A percentile compares a stretch with the other conserved stretches of the same genome.
These are phyloP conservation scores for Klebsormidium nitens DNA, from an alignment of 139 green algal species.

Conservation along the genomic window DNA sequence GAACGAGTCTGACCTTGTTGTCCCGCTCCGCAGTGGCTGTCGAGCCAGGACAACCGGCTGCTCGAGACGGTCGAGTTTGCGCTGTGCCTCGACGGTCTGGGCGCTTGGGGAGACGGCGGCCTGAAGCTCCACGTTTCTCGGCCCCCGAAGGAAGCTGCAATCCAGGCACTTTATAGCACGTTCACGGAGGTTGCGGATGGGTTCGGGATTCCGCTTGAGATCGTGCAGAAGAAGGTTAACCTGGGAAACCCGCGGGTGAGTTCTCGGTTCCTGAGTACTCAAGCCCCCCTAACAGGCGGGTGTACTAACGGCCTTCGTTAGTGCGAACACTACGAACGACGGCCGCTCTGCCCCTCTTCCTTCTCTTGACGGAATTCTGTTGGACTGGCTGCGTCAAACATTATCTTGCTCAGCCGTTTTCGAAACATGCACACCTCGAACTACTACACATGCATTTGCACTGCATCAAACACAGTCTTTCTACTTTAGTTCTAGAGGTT, in stretches of 20 bases:
- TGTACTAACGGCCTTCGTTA: too few relatives aligned
- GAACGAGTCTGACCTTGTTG: too few relatives aligned
- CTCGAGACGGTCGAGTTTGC: slow-evolving; percentile 45
- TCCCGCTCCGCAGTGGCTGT: slow-evolving; percentile 44
- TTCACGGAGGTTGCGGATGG: slow-evolving; percentile 23
- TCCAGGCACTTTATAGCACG: slow-evolving; percentile 31
- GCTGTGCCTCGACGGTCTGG: slow-evolving; percentile 38
- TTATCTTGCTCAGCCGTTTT: too few relatives aligned
- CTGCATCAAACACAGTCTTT: too few relatives aligned
- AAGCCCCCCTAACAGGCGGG: too few relatives aligned
- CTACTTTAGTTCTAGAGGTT: too few relatives aligned
- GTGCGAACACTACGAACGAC: too few relatives aligned
- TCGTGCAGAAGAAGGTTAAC: slow-evolving; percentile 49
- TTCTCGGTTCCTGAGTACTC: neutral
- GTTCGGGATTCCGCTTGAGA: neutral
- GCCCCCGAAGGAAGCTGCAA: slow-evolving; percentile 38
- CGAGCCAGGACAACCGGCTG: slow-evolving; percentile 27
- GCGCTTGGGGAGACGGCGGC: neutral
- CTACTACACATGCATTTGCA: too few relatives aligned
- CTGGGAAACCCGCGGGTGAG: slow-evolving; percentile 24
- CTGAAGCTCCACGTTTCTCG: slow-evolving; percentile 44
- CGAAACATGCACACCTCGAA: too few relatives aligned
- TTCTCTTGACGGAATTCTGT: too few relatives aligned
- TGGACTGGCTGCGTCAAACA: too few relatives aligned
- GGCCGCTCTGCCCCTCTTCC: too few relatives aligned